These are phyloP conservation scores for Parsonsia alboflavescens DNA, from an alignment of 257 asterid species.

Conservation along the genomic window DNA sequence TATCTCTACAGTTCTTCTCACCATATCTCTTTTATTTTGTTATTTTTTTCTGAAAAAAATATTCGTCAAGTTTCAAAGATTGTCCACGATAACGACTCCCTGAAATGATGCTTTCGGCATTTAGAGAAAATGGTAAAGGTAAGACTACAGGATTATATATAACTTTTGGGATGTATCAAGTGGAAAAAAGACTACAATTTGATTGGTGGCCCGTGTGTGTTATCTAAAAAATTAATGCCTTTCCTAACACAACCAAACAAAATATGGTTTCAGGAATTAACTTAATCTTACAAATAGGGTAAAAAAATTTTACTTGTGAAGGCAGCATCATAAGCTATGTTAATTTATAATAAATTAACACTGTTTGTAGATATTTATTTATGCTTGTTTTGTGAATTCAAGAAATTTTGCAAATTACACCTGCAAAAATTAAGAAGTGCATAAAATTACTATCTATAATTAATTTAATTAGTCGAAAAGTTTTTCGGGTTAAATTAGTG, in stretches of 20 bases:
- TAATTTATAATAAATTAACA: not conserved
- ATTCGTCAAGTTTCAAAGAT: not conserved
- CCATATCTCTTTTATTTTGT: not conserved
- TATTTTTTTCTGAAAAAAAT: not conserved
- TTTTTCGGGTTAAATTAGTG: too few species aligned
- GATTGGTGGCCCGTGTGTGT: not conserved
- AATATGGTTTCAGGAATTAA: too few species aligned
- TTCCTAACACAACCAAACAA: too few species aligned
- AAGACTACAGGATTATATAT: too few species aligned
- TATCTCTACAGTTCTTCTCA: not conserved
- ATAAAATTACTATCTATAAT: too few species aligned
- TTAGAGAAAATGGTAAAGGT: too few species aligned
- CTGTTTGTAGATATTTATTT: not conserved
- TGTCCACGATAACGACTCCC: not conserved
- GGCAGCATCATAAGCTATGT: not conserved
- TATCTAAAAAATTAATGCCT: not conserved
- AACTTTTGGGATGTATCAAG: not conserved
- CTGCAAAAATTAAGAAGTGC: too few species aligned
- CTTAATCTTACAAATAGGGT: too few species aligned
- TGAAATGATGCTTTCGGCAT: too few species aligned
- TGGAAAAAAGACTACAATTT: not conserved
- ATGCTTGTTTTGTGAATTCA: not conserved
- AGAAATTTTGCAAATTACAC: not conserved
- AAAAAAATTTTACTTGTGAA: too few species aligned
- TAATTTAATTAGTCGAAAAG: too few species aligned